These are phyloP conservation scores for Fusarium albosuccineum DNA, from an alignment of 2,329 filamentous ascomycete genomes.

Conservation along the genomic window DNA sequence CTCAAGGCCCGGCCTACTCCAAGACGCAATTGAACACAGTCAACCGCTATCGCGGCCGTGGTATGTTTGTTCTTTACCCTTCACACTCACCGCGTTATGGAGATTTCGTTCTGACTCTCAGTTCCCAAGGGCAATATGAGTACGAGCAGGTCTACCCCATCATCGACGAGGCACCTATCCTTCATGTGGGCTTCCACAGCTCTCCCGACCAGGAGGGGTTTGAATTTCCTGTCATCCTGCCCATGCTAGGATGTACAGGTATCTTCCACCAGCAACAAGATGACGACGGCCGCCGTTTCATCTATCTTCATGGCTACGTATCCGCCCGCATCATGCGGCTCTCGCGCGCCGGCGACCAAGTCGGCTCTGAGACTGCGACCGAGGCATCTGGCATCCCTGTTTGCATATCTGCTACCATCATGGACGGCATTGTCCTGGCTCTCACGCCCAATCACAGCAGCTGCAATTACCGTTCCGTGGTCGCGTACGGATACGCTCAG, in stretches of 20 bases:
- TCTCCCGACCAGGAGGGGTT: no score
- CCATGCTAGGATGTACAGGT: background rate
- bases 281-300: background rate
- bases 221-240: background rate
- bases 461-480: slow-evolving; percentile 2
- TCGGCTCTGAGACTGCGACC: background rate
- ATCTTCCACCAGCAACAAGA: background rate
- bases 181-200: no score
- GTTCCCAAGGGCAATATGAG: no score
- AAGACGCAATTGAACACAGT: no score
- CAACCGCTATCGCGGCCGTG: no score
- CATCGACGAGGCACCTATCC: no score
- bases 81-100: no score
- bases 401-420: background rate
- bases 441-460: background rate
- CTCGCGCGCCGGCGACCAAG: background rate
- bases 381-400: slow-evolving; percentile 1
- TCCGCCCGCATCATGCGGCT: background rate
- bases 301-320: background rate
- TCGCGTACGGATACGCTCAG: background rate
- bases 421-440: slow-evolving; percentile 3
- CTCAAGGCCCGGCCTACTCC: no score
- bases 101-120: no score
- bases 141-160: no score
- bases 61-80: no score